A percentile compares a stretch with the other conserved stretches of the same genome.
Conservation (phyloP, 2,329 filamentous ascomycete species). For the Malbranchea zuffiana region DNA sequence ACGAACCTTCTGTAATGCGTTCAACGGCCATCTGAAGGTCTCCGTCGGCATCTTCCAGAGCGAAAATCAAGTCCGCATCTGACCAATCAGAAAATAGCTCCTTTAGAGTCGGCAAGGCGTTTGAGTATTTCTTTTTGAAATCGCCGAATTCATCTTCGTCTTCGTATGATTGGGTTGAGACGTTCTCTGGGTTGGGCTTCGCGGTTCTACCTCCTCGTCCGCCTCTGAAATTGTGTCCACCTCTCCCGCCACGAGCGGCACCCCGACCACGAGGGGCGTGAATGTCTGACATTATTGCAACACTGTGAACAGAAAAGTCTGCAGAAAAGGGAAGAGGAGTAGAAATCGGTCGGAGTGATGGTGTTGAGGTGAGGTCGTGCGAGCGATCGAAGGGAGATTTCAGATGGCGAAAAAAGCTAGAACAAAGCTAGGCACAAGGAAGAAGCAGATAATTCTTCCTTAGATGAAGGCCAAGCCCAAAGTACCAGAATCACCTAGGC, state of each 20-base stretch:
- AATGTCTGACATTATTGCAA: constrained; percentile 76
- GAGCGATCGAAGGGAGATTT: constrained; percentile 6
- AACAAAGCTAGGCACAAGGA: neutral
- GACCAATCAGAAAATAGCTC: constrained; percentile 95
- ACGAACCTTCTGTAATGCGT: constrained; percentile 40
- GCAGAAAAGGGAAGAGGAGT: constrained; percentile 19
- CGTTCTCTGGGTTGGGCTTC: constrained; percentile 61
- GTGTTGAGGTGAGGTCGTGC: constrained; percentile 6
- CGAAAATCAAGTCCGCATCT: constrained; percentile 86
- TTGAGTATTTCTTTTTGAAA: constrained; percentile 79
- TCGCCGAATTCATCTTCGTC: constrained; percentile 86
- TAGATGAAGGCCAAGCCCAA: constrained; percentile 16
- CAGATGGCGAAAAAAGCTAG: constrained; percentile 4
- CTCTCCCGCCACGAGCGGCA: constrained; percentile 74
- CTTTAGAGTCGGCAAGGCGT: constrained; percentile 69
- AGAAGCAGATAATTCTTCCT: constrained; percentile 2
- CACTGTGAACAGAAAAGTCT: constrained; percentile 1
- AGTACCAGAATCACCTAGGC: constrained; percentile 2
- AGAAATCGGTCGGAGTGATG: neutral
- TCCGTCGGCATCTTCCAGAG: constrained; percentile 62
- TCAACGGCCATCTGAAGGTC: constrained; percentile 40
- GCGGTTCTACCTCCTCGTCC: constrained; percentile 57
- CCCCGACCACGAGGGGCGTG: constrained; percentile 82
- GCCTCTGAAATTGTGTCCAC: constrained; percentile 59
- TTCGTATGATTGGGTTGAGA: constrained; percentile 52